Evolutionary conservation across 1,139 yeast species (phyloP), one percentile per base, ranked within the genome.

Genomic region (Candida tetrigidarum): DNA sequence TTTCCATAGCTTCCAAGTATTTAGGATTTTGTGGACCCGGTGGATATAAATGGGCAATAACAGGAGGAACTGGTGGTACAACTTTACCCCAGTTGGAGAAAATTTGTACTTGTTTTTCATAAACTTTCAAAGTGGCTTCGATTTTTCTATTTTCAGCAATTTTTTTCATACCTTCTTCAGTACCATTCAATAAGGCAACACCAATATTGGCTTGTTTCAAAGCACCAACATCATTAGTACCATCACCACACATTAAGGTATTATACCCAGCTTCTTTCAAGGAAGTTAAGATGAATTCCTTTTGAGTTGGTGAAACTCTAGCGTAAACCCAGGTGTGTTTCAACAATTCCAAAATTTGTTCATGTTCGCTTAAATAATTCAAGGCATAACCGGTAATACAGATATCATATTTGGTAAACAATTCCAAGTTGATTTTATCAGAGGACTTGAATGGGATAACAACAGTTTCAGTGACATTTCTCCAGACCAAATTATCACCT

Each of bases 181-280:
- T 91, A 71, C 98, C 99, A 61, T 95, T 95, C 64, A 95, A 78
- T 55, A 93, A 74, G 12, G 99, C 99, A 62, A 93, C 92, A 74
- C 99, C 99, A 62, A 93, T 86, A 61, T 93, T 97, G 7, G 99
- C 98, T 72, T 93, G 98, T 67, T 93, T 95, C 69, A 93, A 81
- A 44, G 99, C 99, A 67, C 99, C 99, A 46, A 93, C 99, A 75
- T 93, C 99, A 64, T 93, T 93, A 27, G 99, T 93, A 70, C 99
- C 99, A 70, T 93, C 99, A 76, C 99, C 99, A 71, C 99, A 93
- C 99, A 93, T 93, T 58, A 95, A 79, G 27, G 99, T 93, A 60
- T 81, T 86, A 68, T 92, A 93, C 27, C 97, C 98, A 63, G 91
- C 81, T 48, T 83, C 86, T 66, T 93, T 93, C 63, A 90, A 80